These are phyloP conservation scores for Plasmodium yoelii DNA, from an alignment of 169 alveolate species.

Conservation along the genomic window DNA sequence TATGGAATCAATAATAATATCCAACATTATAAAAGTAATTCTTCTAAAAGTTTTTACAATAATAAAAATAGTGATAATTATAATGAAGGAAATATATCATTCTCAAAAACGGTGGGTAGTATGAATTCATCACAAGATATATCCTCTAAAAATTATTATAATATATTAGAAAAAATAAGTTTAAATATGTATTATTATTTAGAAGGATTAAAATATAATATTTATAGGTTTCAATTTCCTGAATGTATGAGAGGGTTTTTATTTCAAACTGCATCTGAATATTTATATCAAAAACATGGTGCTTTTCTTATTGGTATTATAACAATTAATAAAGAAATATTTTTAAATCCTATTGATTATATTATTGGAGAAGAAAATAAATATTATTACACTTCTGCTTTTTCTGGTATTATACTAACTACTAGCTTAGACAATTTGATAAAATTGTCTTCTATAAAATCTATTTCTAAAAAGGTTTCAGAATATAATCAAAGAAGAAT, in stretches of 20 bases:
- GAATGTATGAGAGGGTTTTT: slow-evolving; percentile 76
- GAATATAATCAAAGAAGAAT: slow-evolving; percentile 63
- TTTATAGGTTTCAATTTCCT: slow-evolving; percentile 73
- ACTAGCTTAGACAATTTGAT: slow-evolving; percentile 79
- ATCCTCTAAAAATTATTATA: slow-evolving; percentile 19
- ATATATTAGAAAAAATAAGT: slow-evolving; percentile 54
- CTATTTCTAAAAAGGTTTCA: slow-evolving; percentile 68
- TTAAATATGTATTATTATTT: slow-evolving; percentile 64
- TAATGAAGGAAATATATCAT: background rate
- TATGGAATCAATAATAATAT: background rate
- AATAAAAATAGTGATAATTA: background rate
- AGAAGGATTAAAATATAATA: slow-evolving; percentile 73
- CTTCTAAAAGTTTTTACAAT: background rate
- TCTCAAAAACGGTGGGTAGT: slow-evolving; percentile 11
- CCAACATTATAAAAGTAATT: background rate
- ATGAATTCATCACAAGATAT: background rate
- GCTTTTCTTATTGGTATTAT: slow-evolving; percentile 85
- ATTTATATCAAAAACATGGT: slow-evolving; percentile 78
- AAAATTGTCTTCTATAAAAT: slow-evolving; percentile 77
- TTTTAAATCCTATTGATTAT: slow-evolving; percentile 81
- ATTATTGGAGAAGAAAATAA: slow-evolving; percentile 81
- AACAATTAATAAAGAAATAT: slow-evolving; percentile 76
- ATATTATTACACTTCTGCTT: slow-evolving; percentile 47
- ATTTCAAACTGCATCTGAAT: slow-evolving; percentile 79
- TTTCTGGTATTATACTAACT: slow-evolving; percentile 82